Conservation (phyloP, 2,329 filamentous ascomycete genomes). For the Penicillium palitans region DNA sequence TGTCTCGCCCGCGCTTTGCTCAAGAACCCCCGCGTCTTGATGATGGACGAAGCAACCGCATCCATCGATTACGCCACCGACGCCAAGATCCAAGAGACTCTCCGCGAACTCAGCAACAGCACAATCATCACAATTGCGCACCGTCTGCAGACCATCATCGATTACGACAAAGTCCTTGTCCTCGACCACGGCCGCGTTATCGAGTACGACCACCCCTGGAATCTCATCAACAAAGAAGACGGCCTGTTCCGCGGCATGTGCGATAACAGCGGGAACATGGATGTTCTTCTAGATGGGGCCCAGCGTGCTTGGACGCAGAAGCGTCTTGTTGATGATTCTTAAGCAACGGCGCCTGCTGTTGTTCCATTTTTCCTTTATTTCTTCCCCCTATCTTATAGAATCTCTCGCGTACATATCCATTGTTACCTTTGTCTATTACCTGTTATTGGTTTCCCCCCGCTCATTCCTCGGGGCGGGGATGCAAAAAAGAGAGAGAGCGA, state of each 20-base stretch:
- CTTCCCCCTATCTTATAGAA: slow-evolving; percentile 3
- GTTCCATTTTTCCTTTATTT: background rate
- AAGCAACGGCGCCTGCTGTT: background rate
- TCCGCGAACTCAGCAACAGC: slow-evolving; percentile 80
- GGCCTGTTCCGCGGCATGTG: slow-evolving; percentile 69
- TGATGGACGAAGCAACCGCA: slow-evolving; percentile 98
- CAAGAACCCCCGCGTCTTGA: slow-evolving; percentile 86
- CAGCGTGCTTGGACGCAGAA: slow-evolving; percentile 51
- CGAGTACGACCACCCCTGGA: slow-evolving; percentile 88
- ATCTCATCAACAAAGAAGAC: slow-evolving; percentile 69
- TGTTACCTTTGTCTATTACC: slow-evolving; percentile 5
- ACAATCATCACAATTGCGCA: slow-evolving; percentile 98
- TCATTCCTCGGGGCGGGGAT: background rate
- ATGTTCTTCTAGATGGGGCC: slow-evolving; percentile 57
- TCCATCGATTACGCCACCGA: slow-evolving; percentile 97
- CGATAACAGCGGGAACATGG: slow-evolving; percentile 65
- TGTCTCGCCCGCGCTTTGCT: slow-evolving; percentile 91
- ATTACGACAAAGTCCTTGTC: slow-evolving; percentile 96
- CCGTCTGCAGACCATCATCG: slow-evolving; percentile 91
- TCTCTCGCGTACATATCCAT: slow-evolving; percentile 12
- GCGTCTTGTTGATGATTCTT: slow-evolving; percentile 48
- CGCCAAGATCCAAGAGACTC: slow-evolving; percentile 92
- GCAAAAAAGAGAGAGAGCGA: slow-evolving; percentile 1
- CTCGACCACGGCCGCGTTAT: slow-evolving; percentile 84
- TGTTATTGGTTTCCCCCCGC: background rate